Base-by-base conservation (phyloP, 1,139 yeast genomes). In the Pichia sp. region DNA sequence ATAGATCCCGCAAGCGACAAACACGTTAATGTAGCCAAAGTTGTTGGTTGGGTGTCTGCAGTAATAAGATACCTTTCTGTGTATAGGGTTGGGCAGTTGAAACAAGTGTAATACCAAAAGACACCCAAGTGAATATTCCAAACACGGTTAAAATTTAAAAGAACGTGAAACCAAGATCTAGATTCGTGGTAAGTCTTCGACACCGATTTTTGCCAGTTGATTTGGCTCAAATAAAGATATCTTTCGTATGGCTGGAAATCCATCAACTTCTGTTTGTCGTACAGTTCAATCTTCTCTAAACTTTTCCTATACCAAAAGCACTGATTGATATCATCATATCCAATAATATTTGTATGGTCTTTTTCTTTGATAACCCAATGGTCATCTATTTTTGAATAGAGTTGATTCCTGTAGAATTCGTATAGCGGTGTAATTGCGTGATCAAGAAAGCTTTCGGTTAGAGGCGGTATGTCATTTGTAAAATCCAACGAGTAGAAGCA, bases 381-480 rank as follows among this genome's bases (percentile, higher is more conserved):
- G 0, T 75, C 80, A 32, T 73, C 73, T 10, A 67, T 63, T 10
- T 66, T 60, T 16, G 69, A 71, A 47, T 68, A 68, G 5, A 82
- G 73, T 66, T 85, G 90, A 56, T 75, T 77, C 38, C 84, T 73
- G 63, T 86, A 78, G 61, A 76, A 85, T 11, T 73, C 67, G 70
- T 89, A 90, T 3, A 90, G 65, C 0, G 97, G 97, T 1, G 90
- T 84, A n/a, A 90, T 82, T 1, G 80, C 77, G 50, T 80, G 82
- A 58, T 88, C 84, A 45, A 90, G 73, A 63, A 79, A 90, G 30
- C 70, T 68, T n/a, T 56, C 50, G 6, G 67, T 57, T 7, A 63
- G 31, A 1, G 64, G 62, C 32, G 56, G 58, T 4, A 61, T 58
- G 19, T 61, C 66, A 50, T 70, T 74, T 5, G 68, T 64, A 52